Evolutionary conservation across 768 basidiomycete species (phyloP).

Genomic region (Boletus vermiculosoides): DNA sequence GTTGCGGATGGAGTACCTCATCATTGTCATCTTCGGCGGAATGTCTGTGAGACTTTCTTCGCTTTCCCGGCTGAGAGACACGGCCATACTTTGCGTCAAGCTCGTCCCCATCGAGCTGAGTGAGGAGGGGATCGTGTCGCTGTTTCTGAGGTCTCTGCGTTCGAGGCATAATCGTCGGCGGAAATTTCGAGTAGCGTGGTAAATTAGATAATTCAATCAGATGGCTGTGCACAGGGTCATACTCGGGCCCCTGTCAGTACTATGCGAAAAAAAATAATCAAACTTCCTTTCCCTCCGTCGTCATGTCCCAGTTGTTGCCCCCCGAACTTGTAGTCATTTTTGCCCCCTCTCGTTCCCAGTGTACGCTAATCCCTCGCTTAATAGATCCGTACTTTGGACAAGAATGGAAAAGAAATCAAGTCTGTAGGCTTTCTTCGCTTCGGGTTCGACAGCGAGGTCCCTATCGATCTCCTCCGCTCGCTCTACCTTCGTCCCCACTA

Average conservation of each 20-base stretch:
- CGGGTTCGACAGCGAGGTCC: conserved; percentile 85
- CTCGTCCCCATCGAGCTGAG: conserved; percentile 82
- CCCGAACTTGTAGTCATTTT: conserved; percentile 15
- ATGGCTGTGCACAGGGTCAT: conserved; percentile 11
- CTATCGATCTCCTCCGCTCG: conserved; percentile 78
- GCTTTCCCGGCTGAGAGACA: conserved; percentile 71
- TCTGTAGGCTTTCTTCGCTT: conserved; percentile 84
- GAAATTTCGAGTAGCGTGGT: conserved; percentile 2
- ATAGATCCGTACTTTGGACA: conserved; percentile 67
- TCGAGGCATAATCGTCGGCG: conserved; percentile 58
- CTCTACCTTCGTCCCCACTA: conserved; percentile 87
- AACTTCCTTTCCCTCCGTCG: neutral
- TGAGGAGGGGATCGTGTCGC: conserved; percentile 84
- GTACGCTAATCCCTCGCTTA: conserved; percentile 7
- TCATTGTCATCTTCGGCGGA: conserved; percentile 51
- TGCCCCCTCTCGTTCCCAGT: neutral
- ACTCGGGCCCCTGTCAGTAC: neutral
- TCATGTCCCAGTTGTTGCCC: conserved; percentile 26
- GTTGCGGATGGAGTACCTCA: conserved; percentile 44
- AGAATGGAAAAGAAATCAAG: conserved; percentile 70
- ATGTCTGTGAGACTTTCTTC: conserved; percentile 57
- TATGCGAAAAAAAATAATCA: neutral
- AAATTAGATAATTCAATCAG: neutral
- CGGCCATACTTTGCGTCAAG: conserved; percentile 73
- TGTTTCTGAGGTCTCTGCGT: conserved; percentile 52